phyloP scores from a whole-genome alignment of 1,284 basidiomycete species.

The Apiotrichum brassicae region DNA sequence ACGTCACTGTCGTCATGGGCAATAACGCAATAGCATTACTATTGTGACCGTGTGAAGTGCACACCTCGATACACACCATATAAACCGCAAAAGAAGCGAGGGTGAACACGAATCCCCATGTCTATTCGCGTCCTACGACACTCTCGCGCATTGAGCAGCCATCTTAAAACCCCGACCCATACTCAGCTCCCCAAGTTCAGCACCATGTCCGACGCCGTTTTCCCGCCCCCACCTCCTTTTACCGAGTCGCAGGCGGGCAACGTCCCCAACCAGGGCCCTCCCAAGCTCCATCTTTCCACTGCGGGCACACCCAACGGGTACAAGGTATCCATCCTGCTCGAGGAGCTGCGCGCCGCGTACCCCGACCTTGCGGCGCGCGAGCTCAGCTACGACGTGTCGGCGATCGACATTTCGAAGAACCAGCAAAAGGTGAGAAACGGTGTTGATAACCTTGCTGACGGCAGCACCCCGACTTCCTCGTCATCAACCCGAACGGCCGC shows the following conservation, averaged over 20 bases:
- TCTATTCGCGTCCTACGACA: too few relatives aligned
- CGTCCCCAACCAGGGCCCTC: constrained; percentile 13
- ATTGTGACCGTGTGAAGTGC: too few relatives aligned
- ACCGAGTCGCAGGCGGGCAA: constrained; percentile 10
- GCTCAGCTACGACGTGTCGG: constrained; percentile 57
- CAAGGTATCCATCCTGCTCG: constrained; percentile 58
- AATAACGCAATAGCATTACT: too few relatives aligned
- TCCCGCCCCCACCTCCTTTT: constrained; percentile 5
- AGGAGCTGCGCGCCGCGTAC: constrained; percentile 62
- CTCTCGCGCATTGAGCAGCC: too few relatives aligned
- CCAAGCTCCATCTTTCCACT: constrained; percentile 58
- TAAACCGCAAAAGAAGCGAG: too few relatives aligned
- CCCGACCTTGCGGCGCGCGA: constrained; percentile 31
- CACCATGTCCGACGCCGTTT: not conserved
- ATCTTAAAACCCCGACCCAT: too few relatives aligned
- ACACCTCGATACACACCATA: too few relatives aligned
- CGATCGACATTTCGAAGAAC: constrained; percentile 40
- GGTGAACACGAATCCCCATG: too few relatives aligned
- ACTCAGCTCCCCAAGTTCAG: too few relatives aligned
- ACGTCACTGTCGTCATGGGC: not conserved
- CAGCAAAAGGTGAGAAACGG: constrained; percentile 48
- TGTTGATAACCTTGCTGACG: not conserved
- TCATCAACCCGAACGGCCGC: constrained; percentile 61
- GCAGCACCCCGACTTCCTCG: constrained; percentile 55
- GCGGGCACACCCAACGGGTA: constrained; percentile 58